These are phyloP conservation scores for Drechslerella coelobrocha DNA, from an alignment of 2,329 filamentous ascomycete genomes.

Conservation along the genomic window DNA sequence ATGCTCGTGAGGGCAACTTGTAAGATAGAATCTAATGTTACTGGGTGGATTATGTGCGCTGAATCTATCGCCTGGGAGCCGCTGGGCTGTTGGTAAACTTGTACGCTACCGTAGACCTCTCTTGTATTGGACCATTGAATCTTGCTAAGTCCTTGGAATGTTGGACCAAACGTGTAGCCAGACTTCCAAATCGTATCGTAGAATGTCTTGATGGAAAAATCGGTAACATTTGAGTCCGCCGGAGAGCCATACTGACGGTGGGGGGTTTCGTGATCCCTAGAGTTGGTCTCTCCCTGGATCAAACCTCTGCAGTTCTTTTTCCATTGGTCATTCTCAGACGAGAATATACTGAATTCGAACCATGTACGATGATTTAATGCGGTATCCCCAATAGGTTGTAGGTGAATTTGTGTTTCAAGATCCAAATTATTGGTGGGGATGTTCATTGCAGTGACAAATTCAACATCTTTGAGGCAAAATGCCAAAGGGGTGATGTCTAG, in stretches of 20 bases:
- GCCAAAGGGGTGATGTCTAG: constrained; percentile 3
- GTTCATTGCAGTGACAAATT: constrained; percentile 26
- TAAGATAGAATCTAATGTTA: constrained; percentile 60
- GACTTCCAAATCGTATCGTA: constrained; percentile 57
- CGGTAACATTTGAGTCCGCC: neutral
- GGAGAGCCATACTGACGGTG: neutral
- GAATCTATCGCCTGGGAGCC: constrained; percentile 56
- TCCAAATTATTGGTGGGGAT: constrained; percentile 10
- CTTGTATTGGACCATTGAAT: constrained; percentile 29
- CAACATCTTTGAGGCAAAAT: constrained; percentile 22
- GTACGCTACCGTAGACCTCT: neutral
- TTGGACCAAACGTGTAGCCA: constrained; percentile 59
- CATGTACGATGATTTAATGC: constrained; percentile 8
- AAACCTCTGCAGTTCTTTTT: constrained; percentile 29
- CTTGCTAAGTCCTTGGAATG: constrained; percentile 57
- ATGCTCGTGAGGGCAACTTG: constrained; percentile 59
- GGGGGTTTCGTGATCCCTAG: neutral
- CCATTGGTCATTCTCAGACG: constrained; percentile 7
- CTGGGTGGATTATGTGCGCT: constrained; percentile 61
- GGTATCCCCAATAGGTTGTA: constrained; percentile 13
- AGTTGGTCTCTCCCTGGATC: neutral
- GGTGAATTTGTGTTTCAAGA: constrained; percentile 9
- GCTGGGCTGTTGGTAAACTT: neutral
- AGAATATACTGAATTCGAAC: constrained; percentile 36
- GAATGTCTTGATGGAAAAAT: constrained; percentile 12